Base-by-base conservation (phyloP, 495 filamentous ascomycete species). In the Massariosphaeria phaeospora region DNA sequence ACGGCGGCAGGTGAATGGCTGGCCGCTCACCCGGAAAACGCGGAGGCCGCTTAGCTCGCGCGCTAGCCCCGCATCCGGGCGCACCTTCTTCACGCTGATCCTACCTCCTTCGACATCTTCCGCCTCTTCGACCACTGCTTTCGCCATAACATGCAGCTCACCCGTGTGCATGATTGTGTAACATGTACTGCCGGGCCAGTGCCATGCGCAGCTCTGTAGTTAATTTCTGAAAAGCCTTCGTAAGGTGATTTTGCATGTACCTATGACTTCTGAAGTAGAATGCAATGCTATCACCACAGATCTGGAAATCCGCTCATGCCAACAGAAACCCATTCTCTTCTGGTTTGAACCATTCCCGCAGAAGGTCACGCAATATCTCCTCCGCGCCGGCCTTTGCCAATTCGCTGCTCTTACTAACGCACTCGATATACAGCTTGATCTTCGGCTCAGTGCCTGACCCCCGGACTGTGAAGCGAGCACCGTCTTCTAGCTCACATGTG, bases 381-480 rank as follows among this genome's bases (percentile, higher is more conserved):
- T 76, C 71, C 26, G 83, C 84, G 3, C 74, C 73, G 26, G 67
- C 57, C 38, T 73, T 72, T 9, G 83, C 83, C 20, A 70, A 65
- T 13, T 74, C 70, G 12, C 55, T 53, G 25, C 40, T 59, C 20
- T 35, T 39, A 7, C 56, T 67, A 23, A 41, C 50, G 15, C 57
- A 66, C 46, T 73, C 71, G 41, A 72, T 64, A 47, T 73, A 73
- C 21, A 73, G 38, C 57, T 73, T 73, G 41, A 73, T 67, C 67
- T 73, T 73, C 1, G 84, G 84, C 66, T 88, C 84, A 1, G 84
- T 88, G 4, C 84, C 84, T 1, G 82, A 85, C 4, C 78, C 81
- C 61, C 84, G 71, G 25, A 84, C 73, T 1, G 84, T 88, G 64
- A 86, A 84, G 35, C 79, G 75, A 1, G 84, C 75, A 21, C 76